Base-by-base conservation (phyloP, 768 basidiomycete species). In the Strobilomyces echinocephalus region DNA sequence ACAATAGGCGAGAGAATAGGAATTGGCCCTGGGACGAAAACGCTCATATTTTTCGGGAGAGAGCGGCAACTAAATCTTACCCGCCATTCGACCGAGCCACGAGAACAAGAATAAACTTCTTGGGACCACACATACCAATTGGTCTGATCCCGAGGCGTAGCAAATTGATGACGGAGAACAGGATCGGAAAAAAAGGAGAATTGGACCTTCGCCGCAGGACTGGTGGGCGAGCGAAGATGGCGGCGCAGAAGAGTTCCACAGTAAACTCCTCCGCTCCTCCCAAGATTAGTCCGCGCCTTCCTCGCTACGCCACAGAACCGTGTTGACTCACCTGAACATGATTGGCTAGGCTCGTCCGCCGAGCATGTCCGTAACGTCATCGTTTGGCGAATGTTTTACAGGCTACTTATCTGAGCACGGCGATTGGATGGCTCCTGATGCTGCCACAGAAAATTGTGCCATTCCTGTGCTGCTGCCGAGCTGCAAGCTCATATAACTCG, bases 221-320 rank as follows among this genome's bases (percentile, higher is more conserved):
- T 36, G 39, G 46, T 42, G 47, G 38, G 39, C 18, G 36, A 35
- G 24, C 24, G 18, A 39, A 48, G 45, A 52, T 24, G 15, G 40
- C 26, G 40, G 36, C 35, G 46, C 2, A 30, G 33, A 53, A 44
- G 38, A 41, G 30, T 24, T 20, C 28, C 16, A 39, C 28, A 31
- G 28, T 16, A 48, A 3, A 33, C 30, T 40, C 46, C 47, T 24
- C 42, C n/a, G 41, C 28, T 44, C 30, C 31, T 46, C 31, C 39
- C 26, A 40, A 34, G 36, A 30, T 44, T 48, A 46, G 33, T 44
- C 51, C 53, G 48, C 53, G 14, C 34, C 43, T 53, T 57, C 39
- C 33, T 59, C 51, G 58, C 58, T 54, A 60, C 64, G 63, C 64
- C 63, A 63, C 61, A 57, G 50, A 54, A 57, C 47, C 46, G 12